Percentiles rank a stretch among this genome's conserved stretches.
These are phyloP conservation scores for Trichoderma atroviride DNA, from an alignment of 2,329 filamentous ascomycete species.

Conservation along the genomic window DNA sequence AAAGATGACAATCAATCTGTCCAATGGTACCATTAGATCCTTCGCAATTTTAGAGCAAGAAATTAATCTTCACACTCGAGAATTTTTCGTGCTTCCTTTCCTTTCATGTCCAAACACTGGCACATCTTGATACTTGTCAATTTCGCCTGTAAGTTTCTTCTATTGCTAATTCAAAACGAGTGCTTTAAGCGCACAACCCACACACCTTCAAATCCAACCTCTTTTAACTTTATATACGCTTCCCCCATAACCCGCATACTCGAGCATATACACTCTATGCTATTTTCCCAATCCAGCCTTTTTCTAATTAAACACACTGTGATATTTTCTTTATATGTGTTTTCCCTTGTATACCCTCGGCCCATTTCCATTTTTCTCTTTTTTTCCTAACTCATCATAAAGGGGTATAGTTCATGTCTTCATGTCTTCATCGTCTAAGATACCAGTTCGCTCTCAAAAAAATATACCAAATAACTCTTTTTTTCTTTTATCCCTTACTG, in stretches of 20 bases:
- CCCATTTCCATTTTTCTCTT: constrained; percentile 8
- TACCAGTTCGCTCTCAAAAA: neutral
- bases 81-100: neutral
- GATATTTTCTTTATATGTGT: neutral
- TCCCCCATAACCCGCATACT: neutral
- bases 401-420: constrained; percentile 27
- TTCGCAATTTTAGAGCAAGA: neutral
- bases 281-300: neutral
- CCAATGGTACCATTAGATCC: no score
- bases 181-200: neutral
- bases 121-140: neutral
- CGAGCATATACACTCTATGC: constrained; percentile 13
- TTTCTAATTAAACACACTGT: constrained; percentile 26
- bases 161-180: neutral
- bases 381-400: constrained; percentile 23
- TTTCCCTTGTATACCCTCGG: constrained; percentile 19
- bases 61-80: neutral
- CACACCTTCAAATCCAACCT: neutral
- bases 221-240: neutral
- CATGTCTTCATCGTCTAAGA: constrained; percentile 27
- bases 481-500: constrained; percentile 22
- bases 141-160: neutral
- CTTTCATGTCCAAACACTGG: neutral
- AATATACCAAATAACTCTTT: neutral
- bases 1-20: no score